Base-by-base conservation (phyloP, 1,284 basidiomycete genomes). In the Wallemia mellicola region DNA sequence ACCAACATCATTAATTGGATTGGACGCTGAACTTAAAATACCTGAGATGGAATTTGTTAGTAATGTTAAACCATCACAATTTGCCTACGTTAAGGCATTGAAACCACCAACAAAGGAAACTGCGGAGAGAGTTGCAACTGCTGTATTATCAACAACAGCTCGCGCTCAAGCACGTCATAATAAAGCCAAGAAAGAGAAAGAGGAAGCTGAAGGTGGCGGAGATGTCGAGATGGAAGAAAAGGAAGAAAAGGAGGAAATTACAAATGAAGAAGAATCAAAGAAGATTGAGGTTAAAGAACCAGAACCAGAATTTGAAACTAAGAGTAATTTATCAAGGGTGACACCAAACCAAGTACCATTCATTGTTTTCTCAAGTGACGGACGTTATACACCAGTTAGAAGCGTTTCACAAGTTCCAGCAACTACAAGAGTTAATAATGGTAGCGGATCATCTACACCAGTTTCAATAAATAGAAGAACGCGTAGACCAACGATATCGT, bases 111-210 rank as follows among this genome's bases (percentile, higher is more conserved):
- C 86, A 71, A 89, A 87, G 72, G 88, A 92, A 72, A 76, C 83
- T 1, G 81, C 86, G 38, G 79, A 83, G 56, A 92, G 91, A 71
- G 81, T 89, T 59, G 85, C 84, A 32, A 82, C 88, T 14, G 91
- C 87, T 27, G 87, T 96, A 5, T 75, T 96, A 48, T 92, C 87
- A 3, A 95, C 91, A 1, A 96, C 89, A 0, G 88, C 86, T 0
- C 91, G 87, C 70, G 85, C 84, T 17, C 86, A 87, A 68, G 87
- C 88, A 1, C 77, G 91, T 63, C 86, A 88, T 68, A 88, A 83
- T 75, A 83, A 71, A 27, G 77, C 76, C 69, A 74, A 76, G 67
- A 71, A 71, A 62, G 70, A 80, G 66, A 86, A 87, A 68, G 83
- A 82, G 56, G 82, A 76, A 28, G 80, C 77, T 9, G 83, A 83